These are phyloP conservation scores for Acanthamoeba quina DNA, from an alignment of 208 protist species.

Conservation along the genomic window DNA sequence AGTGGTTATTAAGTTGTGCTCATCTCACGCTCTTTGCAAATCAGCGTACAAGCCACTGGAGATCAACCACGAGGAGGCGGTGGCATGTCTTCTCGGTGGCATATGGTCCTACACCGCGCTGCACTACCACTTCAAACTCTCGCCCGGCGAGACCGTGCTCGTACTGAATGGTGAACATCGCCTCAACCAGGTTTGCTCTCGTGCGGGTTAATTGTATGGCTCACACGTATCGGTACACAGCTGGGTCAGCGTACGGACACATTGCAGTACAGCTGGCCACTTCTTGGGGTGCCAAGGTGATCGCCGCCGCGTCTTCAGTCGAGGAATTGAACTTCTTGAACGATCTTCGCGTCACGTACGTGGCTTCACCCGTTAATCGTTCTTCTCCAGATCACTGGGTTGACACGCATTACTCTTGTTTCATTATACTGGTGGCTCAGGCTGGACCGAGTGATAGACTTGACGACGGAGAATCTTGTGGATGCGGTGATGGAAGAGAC, in stretches of 20 bases:
- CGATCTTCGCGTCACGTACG: slow-evolving; percentile 18
- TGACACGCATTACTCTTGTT: not conserved
- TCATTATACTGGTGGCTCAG: not conserved
- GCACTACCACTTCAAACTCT: slow-evolving; percentile 57
- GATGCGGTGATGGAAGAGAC: slow-evolving; percentile 49
- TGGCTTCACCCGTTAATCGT: not conserved
- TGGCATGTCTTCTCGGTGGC: slow-evolving; percentile 16
- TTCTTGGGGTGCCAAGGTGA: slow-evolving; percentile 48
- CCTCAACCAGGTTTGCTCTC: not conserved
- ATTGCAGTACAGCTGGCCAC: slow-evolving; percentile 48
- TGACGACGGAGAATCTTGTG: not conserved
- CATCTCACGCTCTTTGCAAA: no score
- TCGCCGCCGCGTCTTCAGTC: slow-evolving; percentile 18
- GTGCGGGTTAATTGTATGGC: no score
- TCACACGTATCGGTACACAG: no score
- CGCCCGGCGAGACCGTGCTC: slow-evolving; percentile 54
- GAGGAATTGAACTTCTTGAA: slow-evolving; percentile 36
- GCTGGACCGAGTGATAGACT: slow-evolving; percentile 35
- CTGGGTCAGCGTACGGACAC: slow-evolving; percentile 30
- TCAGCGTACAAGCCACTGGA: slow-evolving; percentile 24
- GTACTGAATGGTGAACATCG: slow-evolving; percentile 18
- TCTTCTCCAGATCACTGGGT: not conserved
- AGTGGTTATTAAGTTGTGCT: no score
- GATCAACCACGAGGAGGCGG: slow-evolving; percentile 56
- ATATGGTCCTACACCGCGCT: slow-evolving; percentile 59